A percentile compares a stretch with the other conserved stretches of the same genome.
Evolutionary conservation across 2,329 filamentous ascomycete genomes (phyloP).

Genomic region (Trichoderma afroharzianum): DNA sequence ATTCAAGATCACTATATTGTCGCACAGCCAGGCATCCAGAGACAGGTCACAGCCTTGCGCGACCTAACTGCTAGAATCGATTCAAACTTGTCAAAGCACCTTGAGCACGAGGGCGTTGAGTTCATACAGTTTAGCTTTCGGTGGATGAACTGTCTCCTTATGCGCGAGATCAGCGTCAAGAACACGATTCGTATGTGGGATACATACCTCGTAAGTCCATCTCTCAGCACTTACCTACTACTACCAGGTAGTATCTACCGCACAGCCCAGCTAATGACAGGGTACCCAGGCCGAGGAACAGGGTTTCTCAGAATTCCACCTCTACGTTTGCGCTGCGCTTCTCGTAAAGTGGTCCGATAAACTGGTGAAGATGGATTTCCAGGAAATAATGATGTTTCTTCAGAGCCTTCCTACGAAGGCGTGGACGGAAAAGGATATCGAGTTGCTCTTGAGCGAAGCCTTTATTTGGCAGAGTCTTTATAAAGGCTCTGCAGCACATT

Average conservation of each 20-base stretch:
- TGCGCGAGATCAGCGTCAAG: constrained; percentile 94
- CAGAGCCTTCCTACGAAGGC: constrained; percentile 87
- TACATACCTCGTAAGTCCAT: constrained; percentile 77
- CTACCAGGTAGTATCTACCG: no score
- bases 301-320: constrained; percentile 95
- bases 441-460: constrained; percentile 89
- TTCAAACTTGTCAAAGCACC: constrained; percentile 74
- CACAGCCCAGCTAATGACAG: neutral
- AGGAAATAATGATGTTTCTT: constrained; percentile 99
- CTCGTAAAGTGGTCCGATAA: constrained; percentile 98
- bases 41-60: constrained; percentile 82
- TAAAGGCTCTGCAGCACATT: constrained; percentile 87
- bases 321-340: constrained; percentile 97
- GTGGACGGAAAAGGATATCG: constrained; percentile 98
- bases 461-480: constrained; percentile 99
- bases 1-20: constrained; percentile 99
- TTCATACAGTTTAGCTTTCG: constrained; percentile 99
- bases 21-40: constrained; percentile 92
- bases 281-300: constrained; percentile 81
- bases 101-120: constrained; percentile 88
- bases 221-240: neutral
- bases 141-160: constrained; percentile 99
- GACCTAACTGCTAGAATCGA: constrained; percentile 93
- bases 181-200: constrained; percentile 99
- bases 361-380: constrained; percentile 93